Conservation (phyloP, 2,329 filamentous ascomycete species). For the Botrytis squamosa region DNA sequence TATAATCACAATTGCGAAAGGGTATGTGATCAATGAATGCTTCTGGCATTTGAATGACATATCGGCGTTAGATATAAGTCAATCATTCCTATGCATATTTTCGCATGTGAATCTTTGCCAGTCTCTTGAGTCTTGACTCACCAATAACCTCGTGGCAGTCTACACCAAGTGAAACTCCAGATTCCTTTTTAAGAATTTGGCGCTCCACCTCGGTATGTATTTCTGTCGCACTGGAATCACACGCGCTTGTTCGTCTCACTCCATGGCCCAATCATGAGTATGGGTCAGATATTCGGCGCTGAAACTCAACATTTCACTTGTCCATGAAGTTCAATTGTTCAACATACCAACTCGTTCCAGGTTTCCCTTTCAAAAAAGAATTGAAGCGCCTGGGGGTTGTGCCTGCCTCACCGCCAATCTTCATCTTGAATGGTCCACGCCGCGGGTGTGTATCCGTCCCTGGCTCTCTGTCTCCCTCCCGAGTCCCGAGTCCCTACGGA, state of each 20-base stretch:
- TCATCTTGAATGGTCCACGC: background rate
- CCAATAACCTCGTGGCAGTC: constrained; percentile 25
- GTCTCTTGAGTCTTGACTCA: background rate
- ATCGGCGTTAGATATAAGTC: background rate
- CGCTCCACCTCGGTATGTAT: constrained; percentile 10
- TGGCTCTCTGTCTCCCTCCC: background rate
- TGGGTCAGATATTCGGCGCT: constrained; percentile 12
- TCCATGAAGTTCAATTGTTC: background rate
- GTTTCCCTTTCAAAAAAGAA: background rate
- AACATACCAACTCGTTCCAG: background rate
- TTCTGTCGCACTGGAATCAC: constrained; percentile 9
- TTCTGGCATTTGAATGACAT: background rate
- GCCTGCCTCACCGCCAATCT: constrained; percentile 3
- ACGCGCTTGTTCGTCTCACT: constrained; percentile 13
- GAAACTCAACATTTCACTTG: constrained; percentile 3
- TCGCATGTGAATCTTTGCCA: constrained; percentile 10
- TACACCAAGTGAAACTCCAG: constrained; percentile 24
- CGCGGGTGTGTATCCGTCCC: background rate
- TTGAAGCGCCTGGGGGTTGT: background rate
- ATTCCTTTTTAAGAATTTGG: background rate
- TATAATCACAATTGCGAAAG: background rate
- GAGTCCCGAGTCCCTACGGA: too few species aligned
- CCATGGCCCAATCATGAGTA: constrained; percentile 9
- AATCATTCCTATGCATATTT: background rate
- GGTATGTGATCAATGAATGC: background rate